These are phyloP conservation scores for Phoma sp. DNA, from an alignment of 2,329 filamentous ascomycete genomes.

Conservation along the genomic window DNA sequence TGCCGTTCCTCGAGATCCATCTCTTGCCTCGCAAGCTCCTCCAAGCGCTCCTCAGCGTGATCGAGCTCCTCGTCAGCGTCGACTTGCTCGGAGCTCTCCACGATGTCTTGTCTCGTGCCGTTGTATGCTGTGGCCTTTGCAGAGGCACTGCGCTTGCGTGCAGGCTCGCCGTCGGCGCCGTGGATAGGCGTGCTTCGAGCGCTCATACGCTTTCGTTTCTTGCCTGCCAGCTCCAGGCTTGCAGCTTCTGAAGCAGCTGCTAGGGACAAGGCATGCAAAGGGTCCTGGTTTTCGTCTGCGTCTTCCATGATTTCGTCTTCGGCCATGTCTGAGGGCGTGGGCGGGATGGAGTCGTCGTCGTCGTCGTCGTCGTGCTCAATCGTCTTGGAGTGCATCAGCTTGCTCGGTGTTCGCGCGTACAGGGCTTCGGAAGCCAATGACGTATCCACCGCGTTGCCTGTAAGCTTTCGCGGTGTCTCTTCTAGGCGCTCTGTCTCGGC, in stretches of 20 bases:
- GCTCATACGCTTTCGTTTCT: constrained; percentile 56
- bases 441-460: constrained; percentile 41
- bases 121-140: constrained; percentile 32
- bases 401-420: constrained; percentile 47
- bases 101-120: constrained; percentile 39
- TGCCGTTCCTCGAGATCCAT: constrained; percentile 44
- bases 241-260: constrained; percentile 42
- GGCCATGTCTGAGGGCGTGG: constrained; percentile 31
- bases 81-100: constrained; percentile 35
- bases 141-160: constrained; percentile 44
- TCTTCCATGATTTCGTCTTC: constrained; percentile 26
- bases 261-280: constrained; percentile 41
- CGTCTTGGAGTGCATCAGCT: constrained; percentile 43
- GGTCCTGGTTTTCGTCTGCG: constrained; percentile 27
- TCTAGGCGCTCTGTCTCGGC: constrained; percentile 94
- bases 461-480: constrained; percentile 76
- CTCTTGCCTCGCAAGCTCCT: constrained; percentile 41
- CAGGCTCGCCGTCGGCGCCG: constrained; percentile 45
- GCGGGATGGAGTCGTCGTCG: constrained; percentile 36
- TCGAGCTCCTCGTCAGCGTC: constrained; percentile 61
- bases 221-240: constrained; percentile 38
- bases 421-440: constrained; percentile 42
- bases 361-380: constrained; percentile 35
- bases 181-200: constrained; percentile 49
- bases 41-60: constrained; percentile 47